These are phyloP conservation scores for Panaeolus papilionaceus DNA, from an alignment of 768 basidiomycete species.

Conservation along the genomic window DNA sequence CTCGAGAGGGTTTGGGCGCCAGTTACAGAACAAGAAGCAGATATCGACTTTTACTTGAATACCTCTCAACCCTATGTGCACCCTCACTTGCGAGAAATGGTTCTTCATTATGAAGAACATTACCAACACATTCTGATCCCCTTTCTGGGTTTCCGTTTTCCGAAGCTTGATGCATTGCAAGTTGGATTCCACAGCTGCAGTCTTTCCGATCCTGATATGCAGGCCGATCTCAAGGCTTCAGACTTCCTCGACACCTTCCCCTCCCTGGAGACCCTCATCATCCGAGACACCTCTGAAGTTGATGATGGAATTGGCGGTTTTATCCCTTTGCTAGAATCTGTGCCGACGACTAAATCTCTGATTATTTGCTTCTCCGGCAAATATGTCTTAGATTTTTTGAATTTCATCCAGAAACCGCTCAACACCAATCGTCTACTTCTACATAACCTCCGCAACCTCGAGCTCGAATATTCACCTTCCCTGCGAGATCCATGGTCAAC, in stretches of 20 bases:
- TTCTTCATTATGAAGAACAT: not conserved
- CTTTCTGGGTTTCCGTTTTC: not conserved
- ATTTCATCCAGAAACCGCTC: not conserved
- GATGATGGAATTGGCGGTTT: not conserved
- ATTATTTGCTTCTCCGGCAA: not conserved
- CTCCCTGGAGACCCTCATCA: not conserved
- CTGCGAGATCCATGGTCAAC: too few species aligned
- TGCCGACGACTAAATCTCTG: not conserved
- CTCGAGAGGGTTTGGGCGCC: not conserved
- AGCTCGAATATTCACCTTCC: not conserved
- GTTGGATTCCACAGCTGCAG: not conserved
- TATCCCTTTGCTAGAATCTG: not conserved
- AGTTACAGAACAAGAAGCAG: not conserved
- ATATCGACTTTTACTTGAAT: too few species aligned
- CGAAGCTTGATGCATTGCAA: not conserved
- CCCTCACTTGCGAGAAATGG: not conserved
- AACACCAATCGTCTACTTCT: not conserved
- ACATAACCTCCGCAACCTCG: not conserved
- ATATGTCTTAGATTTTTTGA: not conserved
- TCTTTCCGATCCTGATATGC: too few species aligned
- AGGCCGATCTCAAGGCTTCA: not conserved
- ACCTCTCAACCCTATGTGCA: not conserved
- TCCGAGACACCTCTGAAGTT: not conserved
- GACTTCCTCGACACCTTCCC: slow-evolving; percentile 1
- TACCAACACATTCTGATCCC: not conserved